Percentiles rank a stretch among this genome's conserved stretches.
These are phyloP conservation scores for Asterochloris sp. DNA, from an alignment of 139 green algal genomes.

Conservation along the genomic window DNA sequence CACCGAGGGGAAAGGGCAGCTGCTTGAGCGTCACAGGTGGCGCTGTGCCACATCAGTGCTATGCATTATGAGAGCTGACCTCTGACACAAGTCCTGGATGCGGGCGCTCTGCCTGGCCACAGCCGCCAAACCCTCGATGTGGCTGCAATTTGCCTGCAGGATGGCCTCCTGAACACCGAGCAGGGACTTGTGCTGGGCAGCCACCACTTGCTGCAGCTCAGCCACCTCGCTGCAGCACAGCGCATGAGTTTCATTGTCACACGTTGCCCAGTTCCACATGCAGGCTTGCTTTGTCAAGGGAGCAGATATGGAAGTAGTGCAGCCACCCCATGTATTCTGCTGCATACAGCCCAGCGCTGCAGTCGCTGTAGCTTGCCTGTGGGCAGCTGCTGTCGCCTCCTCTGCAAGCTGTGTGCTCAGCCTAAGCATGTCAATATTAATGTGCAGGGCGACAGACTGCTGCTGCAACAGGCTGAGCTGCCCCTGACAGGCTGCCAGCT, in stretches of 20 bases:
- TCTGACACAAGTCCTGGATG: neutral
- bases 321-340: neutral
- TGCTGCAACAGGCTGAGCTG: neutral
- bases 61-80: neutral
- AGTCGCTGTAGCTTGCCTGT: neutral
- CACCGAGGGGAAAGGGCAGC: neutral
- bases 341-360: neutral
- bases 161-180: neutral
- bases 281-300: neutral
- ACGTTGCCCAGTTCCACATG: neutral
- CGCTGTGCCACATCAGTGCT: neutral
- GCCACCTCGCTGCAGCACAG: too few relatives aligned
- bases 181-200: neutral
- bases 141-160: neutral
- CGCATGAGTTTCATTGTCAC: too few relatives aligned
- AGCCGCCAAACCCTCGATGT: neutral
- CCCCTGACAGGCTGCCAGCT: neutral
- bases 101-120: neutral
- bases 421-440: too few relatives aligned
- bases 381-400: neutral
- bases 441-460: neutral
- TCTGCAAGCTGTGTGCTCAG: too few relatives aligned
- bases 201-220: conserved; percentile 1
- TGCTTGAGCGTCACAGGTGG: neutral
- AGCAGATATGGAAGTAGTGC: neutral